phyloP scores from a whole-genome alignment of 768 basidiomycete species.

The Chalciporus pseudorubinellus region DNA sequence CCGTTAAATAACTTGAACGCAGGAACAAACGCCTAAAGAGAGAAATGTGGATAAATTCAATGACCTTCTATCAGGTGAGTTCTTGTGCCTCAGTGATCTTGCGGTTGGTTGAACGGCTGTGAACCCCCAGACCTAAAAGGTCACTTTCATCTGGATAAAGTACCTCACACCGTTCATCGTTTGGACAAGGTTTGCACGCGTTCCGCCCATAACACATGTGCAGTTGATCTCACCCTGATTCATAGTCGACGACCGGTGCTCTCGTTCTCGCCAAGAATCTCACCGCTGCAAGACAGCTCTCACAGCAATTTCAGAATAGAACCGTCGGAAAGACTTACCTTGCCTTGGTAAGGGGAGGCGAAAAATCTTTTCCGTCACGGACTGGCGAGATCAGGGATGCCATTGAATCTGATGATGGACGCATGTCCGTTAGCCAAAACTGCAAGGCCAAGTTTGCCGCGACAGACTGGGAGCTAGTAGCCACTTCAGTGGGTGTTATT shows the following conservation, averaged over 20 bases:
- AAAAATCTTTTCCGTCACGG: conserved; percentile 41
- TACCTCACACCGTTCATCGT: conserved; percentile 58
- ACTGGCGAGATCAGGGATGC: conserved; percentile 43
- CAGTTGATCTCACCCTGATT: background rate
- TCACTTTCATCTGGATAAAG: conserved; percentile 31
- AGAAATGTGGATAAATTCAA: conserved; percentile 36
- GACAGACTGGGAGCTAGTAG: conserved; percentile 57
- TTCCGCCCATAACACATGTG: background rate
- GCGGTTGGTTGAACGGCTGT: background rate
- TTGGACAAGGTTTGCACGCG: conserved; percentile 54
- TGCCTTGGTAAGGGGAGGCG: conserved; percentile 57
- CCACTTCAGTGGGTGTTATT: conserved; percentile 49
- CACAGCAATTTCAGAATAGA: conserved; percentile 51
- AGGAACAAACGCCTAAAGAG: conserved; percentile 20
- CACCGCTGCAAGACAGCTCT: conserved; percentile 44
- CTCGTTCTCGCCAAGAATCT: conserved; percentile 52
- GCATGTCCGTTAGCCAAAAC: conserved; percentile 35
- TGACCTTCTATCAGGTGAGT: conserved; percentile 35
- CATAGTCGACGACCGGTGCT: conserved; percentile 60
- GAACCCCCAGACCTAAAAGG: conserved; percentile 26
- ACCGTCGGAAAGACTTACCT: conserved; percentile 58
- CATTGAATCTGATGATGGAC: conserved; percentile 43
- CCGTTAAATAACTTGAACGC: conserved; percentile 1
- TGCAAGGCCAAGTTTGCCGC: conserved; percentile 34
- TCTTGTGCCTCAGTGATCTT: conserved; percentile 5